Percentiles rank a stretch among this genome's conserved stretches.
phyloP scores from a whole-genome alignment of 495 filamentous ascomycete species.

The Cryomyces minteri region DNA sequence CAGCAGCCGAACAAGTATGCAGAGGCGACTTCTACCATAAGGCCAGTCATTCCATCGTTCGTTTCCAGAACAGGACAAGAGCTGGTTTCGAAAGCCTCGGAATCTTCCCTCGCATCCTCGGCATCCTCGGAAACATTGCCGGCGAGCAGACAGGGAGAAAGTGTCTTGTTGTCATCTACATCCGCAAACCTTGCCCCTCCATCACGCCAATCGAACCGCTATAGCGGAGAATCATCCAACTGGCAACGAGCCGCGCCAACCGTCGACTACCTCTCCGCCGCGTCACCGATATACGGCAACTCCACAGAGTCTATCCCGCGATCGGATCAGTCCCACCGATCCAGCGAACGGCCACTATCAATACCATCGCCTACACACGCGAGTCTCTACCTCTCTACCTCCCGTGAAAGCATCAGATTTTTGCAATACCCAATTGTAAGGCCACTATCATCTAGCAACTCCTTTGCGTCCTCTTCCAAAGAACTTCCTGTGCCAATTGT shows the following conservation, averaged over 20 bases:
- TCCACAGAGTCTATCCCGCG: slow-evolving; percentile 13
- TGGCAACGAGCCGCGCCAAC: slow-evolving; percentile 6
- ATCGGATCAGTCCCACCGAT: slow-evolving; percentile 2
- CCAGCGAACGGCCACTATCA: slow-evolving; percentile 2
- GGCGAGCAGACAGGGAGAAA: background rate
- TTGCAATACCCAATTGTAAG: slow-evolving; percentile 15
- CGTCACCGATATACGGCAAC: background rate
- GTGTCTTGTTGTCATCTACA: slow-evolving; percentile 6
- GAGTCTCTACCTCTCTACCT: too few species aligned
- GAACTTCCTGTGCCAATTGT: slow-evolving; percentile 11
- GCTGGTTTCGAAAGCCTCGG: slow-evolving; percentile 12
- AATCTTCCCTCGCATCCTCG: slow-evolving; percentile 14
- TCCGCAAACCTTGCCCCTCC: slow-evolving; percentile 1
- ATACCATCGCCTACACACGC: background rate
- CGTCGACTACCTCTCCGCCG: background rate
- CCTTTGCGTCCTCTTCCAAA: slow-evolving; percentile 12
- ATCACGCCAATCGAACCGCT: background rate
- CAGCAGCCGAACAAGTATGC: slow-evolving; percentile 4
- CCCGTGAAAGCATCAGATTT: slow-evolving; percentile 2
- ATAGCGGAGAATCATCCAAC: slow-evolving; percentile 7
- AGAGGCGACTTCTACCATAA: slow-evolving; percentile 6
- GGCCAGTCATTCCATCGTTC: slow-evolving; percentile 11
- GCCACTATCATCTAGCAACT: slow-evolving; percentile 13
- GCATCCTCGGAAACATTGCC: slow-evolving; percentile 10
- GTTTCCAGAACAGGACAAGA: too few species aligned